phyloP scores from a whole-genome alignment of 345 rosid species.

The Sonneratia alba region DNA sequence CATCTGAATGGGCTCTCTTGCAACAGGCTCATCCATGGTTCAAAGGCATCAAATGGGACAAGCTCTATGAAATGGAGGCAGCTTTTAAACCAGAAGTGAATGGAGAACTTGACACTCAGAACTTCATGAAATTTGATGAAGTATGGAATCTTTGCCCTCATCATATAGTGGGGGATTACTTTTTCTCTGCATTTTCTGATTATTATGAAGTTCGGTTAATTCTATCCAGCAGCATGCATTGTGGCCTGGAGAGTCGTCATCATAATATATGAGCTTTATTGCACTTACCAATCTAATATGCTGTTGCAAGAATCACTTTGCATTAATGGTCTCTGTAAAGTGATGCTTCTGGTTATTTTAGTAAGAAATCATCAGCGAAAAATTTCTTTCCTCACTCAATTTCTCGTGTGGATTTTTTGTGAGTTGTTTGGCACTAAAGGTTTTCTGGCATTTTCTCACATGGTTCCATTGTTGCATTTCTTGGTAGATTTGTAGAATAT shows the following conservation, averaged over 20 bases:
- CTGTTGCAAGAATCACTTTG: neutral
- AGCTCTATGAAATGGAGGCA: slow-evolving; percentile 88
- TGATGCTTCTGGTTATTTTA: too few relatives aligned
- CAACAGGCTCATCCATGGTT: slow-evolving; percentile 94
- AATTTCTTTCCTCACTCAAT: neutral
- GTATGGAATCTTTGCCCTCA: slow-evolving; percentile 29
- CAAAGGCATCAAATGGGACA: slow-evolving; percentile 64
- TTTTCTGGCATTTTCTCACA: neutral
- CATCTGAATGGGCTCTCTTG: slow-evolving; percentile 11
- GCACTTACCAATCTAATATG: neutral
- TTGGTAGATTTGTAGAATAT: neutral
- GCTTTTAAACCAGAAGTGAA: slow-evolving; percentile 92
- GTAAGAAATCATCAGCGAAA: neutral
- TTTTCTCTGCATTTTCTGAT: neutral
- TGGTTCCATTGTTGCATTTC: neutral
- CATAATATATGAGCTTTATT: too few relatives aligned
- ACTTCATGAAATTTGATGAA: slow-evolving; percentile 96
- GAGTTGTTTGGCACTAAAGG: neutral
- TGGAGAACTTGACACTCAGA: slow-evolving; percentile 88
- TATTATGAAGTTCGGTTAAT: neutral
- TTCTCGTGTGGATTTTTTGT: neutral
- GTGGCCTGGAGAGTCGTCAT: neutral
- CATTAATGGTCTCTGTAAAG: too few relatives aligned
- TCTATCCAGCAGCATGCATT: neutral
- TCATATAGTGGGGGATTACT: neutral